Percentiles rank a stretch among this genome's conserved stretches.
Evolutionary conservation across 345 rosid genomes (phyloP).

Genomic region (Gossypium australe): DNA sequence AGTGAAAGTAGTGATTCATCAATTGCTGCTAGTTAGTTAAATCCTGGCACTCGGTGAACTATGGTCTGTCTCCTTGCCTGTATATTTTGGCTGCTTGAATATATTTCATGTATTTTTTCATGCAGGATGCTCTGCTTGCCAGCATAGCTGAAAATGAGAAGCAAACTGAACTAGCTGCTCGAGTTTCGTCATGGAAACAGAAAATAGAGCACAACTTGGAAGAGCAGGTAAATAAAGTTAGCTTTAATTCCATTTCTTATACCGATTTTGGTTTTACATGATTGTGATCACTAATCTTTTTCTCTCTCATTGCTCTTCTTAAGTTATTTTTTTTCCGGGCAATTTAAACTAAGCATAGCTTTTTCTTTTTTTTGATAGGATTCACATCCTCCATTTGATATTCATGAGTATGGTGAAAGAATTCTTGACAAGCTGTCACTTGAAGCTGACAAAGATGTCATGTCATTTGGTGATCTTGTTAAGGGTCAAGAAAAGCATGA

Average conservation of each 20-base stretch:
- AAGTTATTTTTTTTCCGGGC: neutral
- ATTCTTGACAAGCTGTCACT: slow-evolving; percentile 55
- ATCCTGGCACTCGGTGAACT: neutral
- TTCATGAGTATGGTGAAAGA: slow-evolving; percentile 73
- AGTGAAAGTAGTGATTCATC: neutral
- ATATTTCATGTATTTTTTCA: neutral
- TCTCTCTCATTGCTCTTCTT: neutral
- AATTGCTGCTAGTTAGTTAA: neutral
- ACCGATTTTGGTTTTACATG: neutral
- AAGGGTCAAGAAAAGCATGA: slow-evolving; percentile 78
- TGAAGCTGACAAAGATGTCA: slow-evolving; percentile 30
- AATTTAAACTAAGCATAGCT: neutral
- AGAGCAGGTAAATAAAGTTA: slow-evolving; percentile 58
- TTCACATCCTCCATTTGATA: slow-evolving; percentile 81
- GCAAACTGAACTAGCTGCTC: slow-evolving; percentile 87
- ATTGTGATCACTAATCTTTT: slow-evolving; percentile 5
- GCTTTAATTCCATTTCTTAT: neutral
- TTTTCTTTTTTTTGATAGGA: slow-evolving; percentile 44
- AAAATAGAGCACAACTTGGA: slow-evolving; percentile 86
- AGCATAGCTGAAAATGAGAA: slow-evolving; percentile 89
- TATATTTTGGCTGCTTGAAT: neutral
- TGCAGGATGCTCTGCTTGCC: slow-evolving; percentile 90
- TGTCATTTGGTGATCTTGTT: slow-evolving; percentile 61
- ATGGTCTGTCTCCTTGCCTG: neutral
- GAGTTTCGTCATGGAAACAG: slow-evolving; percentile 90